phyloP scores from a whole-genome alignment of 768 basidiomycete genomes.

The Rhodotorula sphaerocarpa region DNA sequence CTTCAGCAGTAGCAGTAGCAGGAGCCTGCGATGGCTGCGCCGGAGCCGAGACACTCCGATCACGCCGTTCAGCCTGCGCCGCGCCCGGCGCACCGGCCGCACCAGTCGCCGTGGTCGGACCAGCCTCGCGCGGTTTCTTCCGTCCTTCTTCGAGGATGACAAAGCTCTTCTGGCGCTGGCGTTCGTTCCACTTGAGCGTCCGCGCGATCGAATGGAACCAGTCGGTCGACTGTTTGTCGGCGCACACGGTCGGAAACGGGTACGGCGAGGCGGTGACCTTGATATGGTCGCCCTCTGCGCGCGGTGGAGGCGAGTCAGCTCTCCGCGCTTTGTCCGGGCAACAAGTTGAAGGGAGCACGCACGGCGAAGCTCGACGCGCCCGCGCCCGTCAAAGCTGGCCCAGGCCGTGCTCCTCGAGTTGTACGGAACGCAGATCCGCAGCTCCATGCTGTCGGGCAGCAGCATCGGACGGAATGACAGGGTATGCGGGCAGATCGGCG shows the following conservation, averaged over 20 bases:
- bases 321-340: neutral
- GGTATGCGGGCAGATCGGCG: constrained; percentile 96
- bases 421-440: constrained; percentile 97
- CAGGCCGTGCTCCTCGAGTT: constrained; percentile 97
- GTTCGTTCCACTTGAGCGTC: constrained; percentile 97
- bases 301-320: neutral
- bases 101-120: neutral
- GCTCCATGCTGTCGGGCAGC: constrained; percentile 94
- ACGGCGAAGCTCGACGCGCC: constrained; percentile 93
- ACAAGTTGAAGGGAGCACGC: constrained; percentile 43
- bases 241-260: constrained; percentile 97
- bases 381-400: constrained; percentile 97
- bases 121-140: constrained; percentile 16
- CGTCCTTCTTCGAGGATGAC: constrained; percentile 60
- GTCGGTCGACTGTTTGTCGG: constrained; percentile 92
- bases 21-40: neutral
- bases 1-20: neutral
- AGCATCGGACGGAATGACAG: constrained; percentile 98
- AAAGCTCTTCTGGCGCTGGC: constrained; percentile 96
- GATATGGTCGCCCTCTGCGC: constrained; percentile 93
- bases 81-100: too few relatives aligned
- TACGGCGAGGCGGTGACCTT: constrained; percentile 94
- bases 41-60: too few relatives aligned
- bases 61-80: neutral
- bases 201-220: constrained; percentile 98